Evolutionary conservation across 1,139 yeast genomes (phyloP).

Genomic region (Hyphopichia wangnamkhiaoensis): DNA sequence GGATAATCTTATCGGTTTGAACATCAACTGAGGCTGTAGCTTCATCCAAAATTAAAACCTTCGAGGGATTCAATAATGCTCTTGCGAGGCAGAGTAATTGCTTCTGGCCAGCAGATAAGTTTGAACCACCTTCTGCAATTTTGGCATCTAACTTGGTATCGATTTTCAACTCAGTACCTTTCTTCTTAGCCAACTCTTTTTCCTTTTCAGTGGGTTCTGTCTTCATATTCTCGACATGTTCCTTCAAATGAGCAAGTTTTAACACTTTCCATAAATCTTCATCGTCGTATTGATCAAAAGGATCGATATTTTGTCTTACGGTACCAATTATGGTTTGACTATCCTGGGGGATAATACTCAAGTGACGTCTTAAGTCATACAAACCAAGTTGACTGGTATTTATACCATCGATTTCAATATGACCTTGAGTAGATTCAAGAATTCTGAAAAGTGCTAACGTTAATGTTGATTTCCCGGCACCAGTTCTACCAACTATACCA

Average conservation of each 20-base stretch:
- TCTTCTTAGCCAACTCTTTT: constrained; percentile 14
- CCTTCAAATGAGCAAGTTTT: constrained; percentile 30
- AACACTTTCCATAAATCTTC: constrained; percentile 29
- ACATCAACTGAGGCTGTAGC: constrained; percentile 30
- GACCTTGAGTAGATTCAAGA: constrained; percentile 28
- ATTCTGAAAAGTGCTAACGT: constrained; percentile 32
- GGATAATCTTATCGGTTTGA: constrained; percentile 27
- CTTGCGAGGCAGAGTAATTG: constrained; percentile 23
- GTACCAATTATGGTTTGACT: constrained; percentile 31
- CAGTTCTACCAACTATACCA: constrained; percentile 35
- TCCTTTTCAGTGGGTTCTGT: constrained; percentile 22
- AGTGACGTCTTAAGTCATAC: constrained; percentile 27
- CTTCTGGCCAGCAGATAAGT: constrained; percentile 24
- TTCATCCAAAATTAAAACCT: constrained; percentile 26
- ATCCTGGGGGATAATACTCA: constrained; percentile 34
- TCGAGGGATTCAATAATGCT: constrained; percentile 20
- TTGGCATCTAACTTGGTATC: constrained; percentile 18
- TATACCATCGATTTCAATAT: constrained; percentile 27
- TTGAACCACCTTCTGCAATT: constrained; percentile 20
- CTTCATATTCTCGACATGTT: constrained; percentile 28
- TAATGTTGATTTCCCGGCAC: constrained; percentile 34
- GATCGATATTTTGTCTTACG: constrained; percentile 31
- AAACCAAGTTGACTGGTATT: constrained; percentile 27
- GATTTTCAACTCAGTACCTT: constrained; percentile 13
- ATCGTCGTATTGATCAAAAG: constrained; percentile 23